Evolutionary conservation across 2,329 filamentous ascomycete genomes (phyloP).

Genomic region (Spiromastix sp.): DNA sequence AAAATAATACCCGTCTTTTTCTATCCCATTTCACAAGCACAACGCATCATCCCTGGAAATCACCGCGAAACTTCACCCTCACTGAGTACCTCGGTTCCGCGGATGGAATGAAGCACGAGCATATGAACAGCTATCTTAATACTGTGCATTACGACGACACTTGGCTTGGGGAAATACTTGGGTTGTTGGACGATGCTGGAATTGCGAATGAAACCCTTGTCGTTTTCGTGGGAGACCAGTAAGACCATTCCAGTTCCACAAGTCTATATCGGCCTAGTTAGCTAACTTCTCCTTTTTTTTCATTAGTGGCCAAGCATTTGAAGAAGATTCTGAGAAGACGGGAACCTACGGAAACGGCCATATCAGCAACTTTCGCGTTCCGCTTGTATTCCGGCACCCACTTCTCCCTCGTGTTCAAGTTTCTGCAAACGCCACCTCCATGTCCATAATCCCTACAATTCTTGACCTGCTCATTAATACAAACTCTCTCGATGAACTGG

Average conservation of each 20-base stretch:
- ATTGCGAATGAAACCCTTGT: slow-evolving; percentile 37
- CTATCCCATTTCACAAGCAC: slow-evolving; percentile 24
- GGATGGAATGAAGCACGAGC: slow-evolving; percentile 21
- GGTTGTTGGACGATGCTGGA: slow-evolving; percentile 33
- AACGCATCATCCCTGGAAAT: slow-evolving; percentile 35
- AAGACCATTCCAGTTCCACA: slow-evolving; percentile 10
- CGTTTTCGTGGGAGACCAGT: slow-evolving; percentile 37
- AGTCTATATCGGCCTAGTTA: too few relatives aligned
- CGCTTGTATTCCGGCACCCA: slow-evolving; percentile 36
- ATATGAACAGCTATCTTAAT: slow-evolving; percentile 36
- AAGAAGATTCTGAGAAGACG: slow-evolving; percentile 28
- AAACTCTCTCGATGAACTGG: slow-evolving; percentile 25
- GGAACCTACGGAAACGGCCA: slow-evolving; percentile 36
- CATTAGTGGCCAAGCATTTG: slow-evolving; percentile 31
- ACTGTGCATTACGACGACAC: slow-evolving; percentile 29
- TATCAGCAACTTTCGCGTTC: slow-evolving; percentile 35
- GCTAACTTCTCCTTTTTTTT: too few relatives aligned
- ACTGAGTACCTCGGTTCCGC: slow-evolving; percentile 17
- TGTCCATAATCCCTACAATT: slow-evolving; percentile 37
- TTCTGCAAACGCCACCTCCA: slow-evolving; percentile 29
- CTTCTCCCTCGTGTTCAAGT: slow-evolving; percentile 32
- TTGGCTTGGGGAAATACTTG: slow-evolving; percentile 31
- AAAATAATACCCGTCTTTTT: slow-evolving; percentile 19
- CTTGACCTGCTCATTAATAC: slow-evolving; percentile 35
- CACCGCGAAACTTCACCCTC: slow-evolving; percentile 21